These are phyloP conservation scores for Eucalyptus lansdowneana DNA, from an alignment of 345 rosid genomes.

Conservation along the genomic window DNA sequence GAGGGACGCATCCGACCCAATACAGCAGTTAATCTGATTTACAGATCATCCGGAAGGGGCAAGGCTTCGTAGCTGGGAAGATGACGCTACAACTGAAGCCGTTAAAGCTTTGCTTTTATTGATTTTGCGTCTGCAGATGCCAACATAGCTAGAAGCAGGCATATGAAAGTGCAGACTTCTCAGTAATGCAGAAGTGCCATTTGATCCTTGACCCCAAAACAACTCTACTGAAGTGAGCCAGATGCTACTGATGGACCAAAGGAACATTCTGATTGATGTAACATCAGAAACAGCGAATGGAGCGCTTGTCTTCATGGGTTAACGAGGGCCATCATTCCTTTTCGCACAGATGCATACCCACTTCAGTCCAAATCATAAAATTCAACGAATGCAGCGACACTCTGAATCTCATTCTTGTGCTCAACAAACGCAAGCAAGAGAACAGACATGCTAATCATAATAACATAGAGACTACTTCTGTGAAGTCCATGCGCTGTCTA, in stretches of 20 bases:
- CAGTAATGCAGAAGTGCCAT: not conserved
- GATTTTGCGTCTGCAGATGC: not conserved
- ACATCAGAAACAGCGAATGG: not conserved
- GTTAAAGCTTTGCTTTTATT: not conserved
- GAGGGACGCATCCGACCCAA: accelerated
- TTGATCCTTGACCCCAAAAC: not conserved
- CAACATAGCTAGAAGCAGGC: not conserved
- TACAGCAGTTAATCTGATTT: not conserved
- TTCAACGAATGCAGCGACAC: not conserved
- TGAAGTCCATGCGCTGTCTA: not conserved
- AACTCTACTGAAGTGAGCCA: not conserved
- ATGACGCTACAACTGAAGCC: accelerated
- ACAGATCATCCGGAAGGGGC: accelerated
- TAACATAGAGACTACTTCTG: not conserved
- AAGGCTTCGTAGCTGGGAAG: not conserved
- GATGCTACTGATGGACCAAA: not conserved
- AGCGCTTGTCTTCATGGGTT: accelerated
- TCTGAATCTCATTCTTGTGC: not conserved
- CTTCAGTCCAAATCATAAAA: not conserved
- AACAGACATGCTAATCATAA: not conserved
- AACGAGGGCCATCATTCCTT: accelerated
- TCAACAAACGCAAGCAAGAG: not conserved
- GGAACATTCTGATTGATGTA: accelerated
- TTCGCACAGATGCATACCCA: not conserved
- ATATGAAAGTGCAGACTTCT: not conserved